Conservation (phyloP, 176 grass and related monocot species). For the Elaeis guineensis region DNA sequence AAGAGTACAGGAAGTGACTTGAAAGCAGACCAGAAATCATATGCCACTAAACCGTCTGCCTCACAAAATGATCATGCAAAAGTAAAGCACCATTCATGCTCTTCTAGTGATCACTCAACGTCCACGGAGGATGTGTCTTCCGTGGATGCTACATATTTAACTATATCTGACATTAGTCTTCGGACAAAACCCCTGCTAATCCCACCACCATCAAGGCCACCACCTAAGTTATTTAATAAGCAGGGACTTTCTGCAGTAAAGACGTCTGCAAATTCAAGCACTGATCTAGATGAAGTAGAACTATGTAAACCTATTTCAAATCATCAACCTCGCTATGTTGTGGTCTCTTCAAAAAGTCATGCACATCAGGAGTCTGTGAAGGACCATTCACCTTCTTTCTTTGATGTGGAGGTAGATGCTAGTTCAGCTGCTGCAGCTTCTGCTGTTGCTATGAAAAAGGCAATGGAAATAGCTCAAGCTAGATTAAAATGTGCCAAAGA, state of each 20-base stretch:
- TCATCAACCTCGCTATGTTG: neutral
- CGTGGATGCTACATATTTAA: conserved; percentile 46
- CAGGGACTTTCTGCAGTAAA: conserved; percentile 21
- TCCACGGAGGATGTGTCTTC: conserved; percentile 45
- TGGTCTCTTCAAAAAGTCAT: conserved; percentile 7
- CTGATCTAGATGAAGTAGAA: conserved; percentile 4
- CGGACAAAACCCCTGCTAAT: conserved; percentile 39
- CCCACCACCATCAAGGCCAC: conserved; percentile 43
- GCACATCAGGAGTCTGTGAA: conserved; percentile 6
- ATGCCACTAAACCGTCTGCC: conserved; percentile 12
- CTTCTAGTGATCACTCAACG: conserved; percentile 44
- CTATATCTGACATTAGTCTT: conserved; percentile 39
- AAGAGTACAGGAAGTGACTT: conserved; percentile 25
- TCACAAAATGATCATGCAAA: conserved; percentile 37
- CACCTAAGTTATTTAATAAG: conserved; percentile 43
- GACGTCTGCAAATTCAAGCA: conserved; percentile 12
- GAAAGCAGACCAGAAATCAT: conserved; percentile 18
- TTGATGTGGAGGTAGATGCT: conserved; percentile 51
- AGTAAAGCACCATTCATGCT: conserved; percentile 16
- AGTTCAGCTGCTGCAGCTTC: conserved; percentile 53
- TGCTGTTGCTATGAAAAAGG: conserved; percentile 72
- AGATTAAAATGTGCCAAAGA: conserved; percentile 93
- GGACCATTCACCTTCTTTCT: conserved; percentile 24
- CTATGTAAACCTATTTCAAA: conserved; percentile 1
- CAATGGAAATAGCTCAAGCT: conserved; percentile 89